phyloP scores from a whole-genome alignment of 805 yeast genomes.

The Myxozyma udenii region DNA sequence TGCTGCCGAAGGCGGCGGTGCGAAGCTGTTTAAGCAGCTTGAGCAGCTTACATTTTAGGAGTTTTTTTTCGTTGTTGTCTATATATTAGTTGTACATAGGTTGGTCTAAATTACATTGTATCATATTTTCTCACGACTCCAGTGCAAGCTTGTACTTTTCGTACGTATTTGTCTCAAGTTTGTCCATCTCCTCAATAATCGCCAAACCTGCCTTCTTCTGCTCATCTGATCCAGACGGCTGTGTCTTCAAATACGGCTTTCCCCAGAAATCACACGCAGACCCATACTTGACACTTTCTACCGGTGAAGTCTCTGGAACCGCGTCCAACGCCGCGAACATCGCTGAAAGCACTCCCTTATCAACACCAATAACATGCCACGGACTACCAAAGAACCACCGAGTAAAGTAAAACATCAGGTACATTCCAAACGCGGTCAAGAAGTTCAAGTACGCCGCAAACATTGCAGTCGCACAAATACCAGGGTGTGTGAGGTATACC shows the following conservation, averaged over 20 bases:
- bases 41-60: slow-evolving; percentile 14
- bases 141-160: background rate
- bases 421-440: slow-evolving; percentile 82
- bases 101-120: background rate
- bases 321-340: slow-evolving; percentile 61
- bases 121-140: background rate
- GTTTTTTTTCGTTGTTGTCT: background rate
- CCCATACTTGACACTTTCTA: slow-evolving; percentile 62
- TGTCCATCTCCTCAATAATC: slow-evolving; percentile 19
- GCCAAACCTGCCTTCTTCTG: slow-evolving; percentile 11
- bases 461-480: slow-evolving; percentile 82
- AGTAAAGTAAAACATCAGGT: slow-evolving; percentile 75
- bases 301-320: slow-evolving; percentile 43
- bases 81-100: background rate
- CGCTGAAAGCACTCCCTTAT: slow-evolving; percentile 86
- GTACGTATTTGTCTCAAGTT: slow-evolving; percentile 1
- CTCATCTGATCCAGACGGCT: slow-evolving; percentile 3
- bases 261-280: slow-evolving; percentile 70
- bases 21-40: slow-evolving; percentile 8
- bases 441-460: slow-evolving; percentile 68
- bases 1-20: background rate
- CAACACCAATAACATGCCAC: slow-evolving; percentile 86
- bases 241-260: slow-evolving; percentile 41
- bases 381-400: slow-evolving; percentile 71
- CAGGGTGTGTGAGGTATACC: slow-evolving; percentile 87